Percentiles rank a stretch among this genome's conserved stretches.
Evolutionary conservation across 768 basidiomycete genomes (phyloP).

Genomic region (Mycena belliarum): DNA sequence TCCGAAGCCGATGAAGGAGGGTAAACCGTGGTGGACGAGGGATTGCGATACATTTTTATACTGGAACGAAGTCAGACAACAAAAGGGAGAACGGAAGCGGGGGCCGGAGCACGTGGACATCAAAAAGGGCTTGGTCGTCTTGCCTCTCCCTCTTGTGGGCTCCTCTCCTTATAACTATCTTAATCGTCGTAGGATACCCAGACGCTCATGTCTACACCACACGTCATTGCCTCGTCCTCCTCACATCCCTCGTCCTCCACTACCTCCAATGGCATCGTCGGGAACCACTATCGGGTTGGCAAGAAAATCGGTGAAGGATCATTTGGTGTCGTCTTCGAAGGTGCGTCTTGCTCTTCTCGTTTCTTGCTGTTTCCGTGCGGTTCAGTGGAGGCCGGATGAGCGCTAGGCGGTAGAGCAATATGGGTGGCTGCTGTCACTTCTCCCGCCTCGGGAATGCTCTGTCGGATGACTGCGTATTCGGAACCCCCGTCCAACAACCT

Average conservation of each 20-base stretch:
- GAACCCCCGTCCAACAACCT: neutral
- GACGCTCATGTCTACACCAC: slow-evolving; percentile 70
- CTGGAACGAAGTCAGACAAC: no score
- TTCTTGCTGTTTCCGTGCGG: neutral
- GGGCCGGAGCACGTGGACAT: no score
- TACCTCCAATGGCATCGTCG: slow-evolving; percentile 70
- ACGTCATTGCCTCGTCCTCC: slow-evolving; percentile 81
- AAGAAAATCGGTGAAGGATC: slow-evolving; percentile 99
- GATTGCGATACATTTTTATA: no score
- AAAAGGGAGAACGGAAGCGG: no score
- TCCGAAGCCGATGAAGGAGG: no score
- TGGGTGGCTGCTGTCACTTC: neutral
- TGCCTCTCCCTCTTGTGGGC: neutral
- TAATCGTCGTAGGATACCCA: slow-evolving; percentile 8
- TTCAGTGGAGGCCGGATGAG: neutral
- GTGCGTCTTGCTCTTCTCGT: slow-evolving; percentile 44
- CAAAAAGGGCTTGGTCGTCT: neutral
- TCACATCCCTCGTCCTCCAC: slow-evolving; percentile 65
- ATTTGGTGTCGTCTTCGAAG: slow-evolving; percentile 98
- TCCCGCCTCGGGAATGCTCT: slow-evolving; percentile 1
- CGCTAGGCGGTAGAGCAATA: neutral
- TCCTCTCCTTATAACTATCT: slow-evolving; percentile 1
- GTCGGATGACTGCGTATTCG: neutral
- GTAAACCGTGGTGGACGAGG: no score
- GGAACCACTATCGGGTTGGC: slow-evolving; percentile 83